phyloP scores from a whole-genome alignment of 176 grass and related monocot genomes.

The Aegilops bicornis region DNA sequence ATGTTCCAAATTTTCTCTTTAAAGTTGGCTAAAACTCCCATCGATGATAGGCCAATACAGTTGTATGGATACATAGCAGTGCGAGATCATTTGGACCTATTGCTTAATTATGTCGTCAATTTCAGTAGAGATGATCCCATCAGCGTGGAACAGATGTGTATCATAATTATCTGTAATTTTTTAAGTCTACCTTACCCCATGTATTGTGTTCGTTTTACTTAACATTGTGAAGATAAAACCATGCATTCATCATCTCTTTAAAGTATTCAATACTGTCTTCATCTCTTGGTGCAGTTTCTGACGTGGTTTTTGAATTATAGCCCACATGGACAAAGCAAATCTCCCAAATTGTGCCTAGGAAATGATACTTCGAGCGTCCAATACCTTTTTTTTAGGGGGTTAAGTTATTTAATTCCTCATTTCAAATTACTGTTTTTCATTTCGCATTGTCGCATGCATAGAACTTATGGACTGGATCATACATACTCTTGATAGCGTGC shows the following conservation, averaged over 20 bases:
- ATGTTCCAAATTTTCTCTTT: neutral
- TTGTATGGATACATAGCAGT: slow-evolving; percentile 6
- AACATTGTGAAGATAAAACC: too few relatives aligned
- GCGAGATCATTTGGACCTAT: neutral
- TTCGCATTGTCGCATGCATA: neutral
- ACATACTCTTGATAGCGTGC: neutral
- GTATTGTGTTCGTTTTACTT: neutral
- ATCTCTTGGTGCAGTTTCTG: neutral
- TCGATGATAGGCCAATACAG: neutral
- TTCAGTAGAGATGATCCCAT: neutral
- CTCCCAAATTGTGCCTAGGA: neutral
- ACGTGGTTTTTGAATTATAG: neutral
- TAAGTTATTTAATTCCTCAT: neutral
- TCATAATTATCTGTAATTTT: neutral
- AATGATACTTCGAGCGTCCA: neutral
- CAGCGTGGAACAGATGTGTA: neutral
- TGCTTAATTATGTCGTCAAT: neutral
- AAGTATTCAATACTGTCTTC: neutral
- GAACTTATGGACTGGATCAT: neutral
- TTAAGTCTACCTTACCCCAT: neutral
- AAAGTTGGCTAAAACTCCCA: neutral
- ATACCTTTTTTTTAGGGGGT: neutral
- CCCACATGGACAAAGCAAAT: neutral
- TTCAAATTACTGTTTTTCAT: neutral
- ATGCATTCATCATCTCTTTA: neutral